Base-by-base conservation (phyloP, 2,329 filamentous ascomycete genomes). In the Fusarium metavorans region DNA sequence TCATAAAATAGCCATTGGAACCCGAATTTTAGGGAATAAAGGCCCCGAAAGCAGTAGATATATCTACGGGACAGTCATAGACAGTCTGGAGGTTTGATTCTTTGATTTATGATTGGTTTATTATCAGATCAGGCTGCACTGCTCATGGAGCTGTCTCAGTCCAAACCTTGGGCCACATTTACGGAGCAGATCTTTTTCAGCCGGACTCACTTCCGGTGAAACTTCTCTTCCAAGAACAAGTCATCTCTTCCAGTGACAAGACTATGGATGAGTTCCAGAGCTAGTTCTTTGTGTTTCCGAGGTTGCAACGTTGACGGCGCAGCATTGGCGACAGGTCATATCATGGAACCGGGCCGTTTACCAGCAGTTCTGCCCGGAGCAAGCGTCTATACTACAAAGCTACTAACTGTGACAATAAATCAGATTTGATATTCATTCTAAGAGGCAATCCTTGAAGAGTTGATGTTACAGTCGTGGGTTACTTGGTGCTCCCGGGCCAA, bases 91-190 rank as follows among this genome's bases (percentile, higher is more conserved):
- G 27, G 52, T 35, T 57, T 35, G 52, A 57, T 57, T 57, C 30
- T 57, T 57, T 35, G 52, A 57, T 57, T 57, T 35, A 34, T 57
- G 52, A 57, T 57, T 57, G 52, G 52, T 57, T 57, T 57, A 25
- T 27, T 35, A 27, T 30, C 30, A 52, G 52, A 57, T 35, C n/a
- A 35, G 52, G 52, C 52, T 57, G 52, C 32, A 57, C 52, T 57
- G 52, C 27, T 35, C 27, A 27, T 52, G 48, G 48, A 35, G 52
- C 52, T 57, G 52, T 57, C 52, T 57, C 52, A 35, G 52, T 35
- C 52, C 52, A 52, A 32, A n/a, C 27, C 48, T n/a, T 32, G 10
- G 18, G 10, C 9, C 18, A 30, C 48, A 2, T 9, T 41, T 27
- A 27, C 25, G 25, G 25, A 18, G 9, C 48, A 32, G 48, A 7